These are phyloP conservation scores for Tolypocladium endophyticum DNA, from an alignment of 2,329 filamentous ascomycete species.

Conservation along the genomic window DNA sequence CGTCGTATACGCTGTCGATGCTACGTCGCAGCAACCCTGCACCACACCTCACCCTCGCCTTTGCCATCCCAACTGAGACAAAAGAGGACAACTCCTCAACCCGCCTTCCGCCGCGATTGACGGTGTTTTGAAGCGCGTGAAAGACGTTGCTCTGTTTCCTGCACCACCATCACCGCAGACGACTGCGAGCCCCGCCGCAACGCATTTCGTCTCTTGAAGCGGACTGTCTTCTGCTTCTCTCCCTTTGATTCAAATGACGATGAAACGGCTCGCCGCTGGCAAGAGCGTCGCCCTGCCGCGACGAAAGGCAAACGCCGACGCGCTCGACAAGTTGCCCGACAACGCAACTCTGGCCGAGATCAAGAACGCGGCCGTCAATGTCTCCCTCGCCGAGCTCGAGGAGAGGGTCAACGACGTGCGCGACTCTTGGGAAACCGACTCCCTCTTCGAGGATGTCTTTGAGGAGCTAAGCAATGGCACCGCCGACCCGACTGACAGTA, in stretches of 20 bases:
- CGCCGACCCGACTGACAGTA: slow-evolving; percentile 33
- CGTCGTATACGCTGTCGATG: background rate
- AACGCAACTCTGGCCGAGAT: slow-evolving; percentile 24
- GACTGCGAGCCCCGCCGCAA: background rate
- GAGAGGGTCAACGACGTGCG: slow-evolving; percentile 39
- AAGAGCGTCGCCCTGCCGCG: slow-evolving; percentile 21
- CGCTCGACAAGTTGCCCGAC: slow-evolving; percentile 21
- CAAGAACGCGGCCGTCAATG: slow-evolving; percentile 23
- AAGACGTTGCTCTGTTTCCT: background rate
- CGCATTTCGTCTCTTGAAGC: background rate
- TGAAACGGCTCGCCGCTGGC: slow-evolving; percentile 10
- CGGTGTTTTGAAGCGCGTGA: background rate
- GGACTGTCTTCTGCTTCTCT: background rate
- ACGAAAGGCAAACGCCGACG: slow-evolving; percentile 22
- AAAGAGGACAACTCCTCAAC: background rate
- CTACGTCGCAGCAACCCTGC: background rate
- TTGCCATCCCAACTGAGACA: background rate
- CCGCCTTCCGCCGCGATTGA: background rate
- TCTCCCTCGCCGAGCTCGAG: slow-evolving; percentile 34
- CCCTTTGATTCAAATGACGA: background rate
- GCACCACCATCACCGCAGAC: background rate
- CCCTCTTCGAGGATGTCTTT: slow-evolving; percentile 51
- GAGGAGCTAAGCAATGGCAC: slow-evolving; percentile 46
- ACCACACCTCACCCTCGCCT: background rate
- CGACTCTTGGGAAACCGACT: slow-evolving; percentile 54